Evolutionary conservation across 176 grass and related monocot species (phyloP).

Genomic region (Lolium perenne): DNA sequence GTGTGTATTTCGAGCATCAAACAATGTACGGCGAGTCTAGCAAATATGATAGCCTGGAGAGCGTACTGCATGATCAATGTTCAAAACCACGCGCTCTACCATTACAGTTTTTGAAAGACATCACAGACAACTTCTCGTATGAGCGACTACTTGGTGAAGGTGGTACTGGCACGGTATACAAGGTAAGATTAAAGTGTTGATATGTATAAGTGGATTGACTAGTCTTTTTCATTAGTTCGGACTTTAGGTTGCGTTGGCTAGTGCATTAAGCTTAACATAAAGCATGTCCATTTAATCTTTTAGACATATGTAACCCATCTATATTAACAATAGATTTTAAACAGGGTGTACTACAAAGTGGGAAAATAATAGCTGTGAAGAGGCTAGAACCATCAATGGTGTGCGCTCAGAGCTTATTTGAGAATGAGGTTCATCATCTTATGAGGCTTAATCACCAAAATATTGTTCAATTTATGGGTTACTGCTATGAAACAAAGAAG

Average conservation of each 20-base stretch:
- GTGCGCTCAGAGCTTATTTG: background rate
- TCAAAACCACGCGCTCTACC: background rate
- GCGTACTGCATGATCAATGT: background rate
- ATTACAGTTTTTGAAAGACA: background rate
- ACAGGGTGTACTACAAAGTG: slow-evolving; percentile 5
- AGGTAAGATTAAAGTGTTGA: background rate
- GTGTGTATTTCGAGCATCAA: background rate
- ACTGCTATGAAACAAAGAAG: slow-evolving; percentile 19
- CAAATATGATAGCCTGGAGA: background rate
- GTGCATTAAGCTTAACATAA: background rate
- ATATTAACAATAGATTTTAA: background rate
- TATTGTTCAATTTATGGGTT: background rate
- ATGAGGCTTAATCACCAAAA: slow-evolving; percentile 7
- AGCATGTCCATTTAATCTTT: background rate
- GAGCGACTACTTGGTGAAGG: slow-evolving; percentile 15
- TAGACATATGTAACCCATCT: background rate
- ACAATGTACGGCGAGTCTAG: background rate
- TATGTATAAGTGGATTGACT: too few species aligned
- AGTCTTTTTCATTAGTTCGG: too few species aligned
- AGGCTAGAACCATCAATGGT: slow-evolving; percentile 1
- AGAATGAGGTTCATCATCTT: slow-evolving; percentile 30
- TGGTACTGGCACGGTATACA: background rate
- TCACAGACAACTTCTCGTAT: slow-evolving; percentile 12
- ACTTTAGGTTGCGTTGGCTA: too few species aligned
- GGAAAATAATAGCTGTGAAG: background rate